Percentiles rank a stretch among this genome's conserved stretches.
Evolutionary conservation across 140 eudicot species (phyloP).

Genomic region (Stevia rebaudiana): DNA sequence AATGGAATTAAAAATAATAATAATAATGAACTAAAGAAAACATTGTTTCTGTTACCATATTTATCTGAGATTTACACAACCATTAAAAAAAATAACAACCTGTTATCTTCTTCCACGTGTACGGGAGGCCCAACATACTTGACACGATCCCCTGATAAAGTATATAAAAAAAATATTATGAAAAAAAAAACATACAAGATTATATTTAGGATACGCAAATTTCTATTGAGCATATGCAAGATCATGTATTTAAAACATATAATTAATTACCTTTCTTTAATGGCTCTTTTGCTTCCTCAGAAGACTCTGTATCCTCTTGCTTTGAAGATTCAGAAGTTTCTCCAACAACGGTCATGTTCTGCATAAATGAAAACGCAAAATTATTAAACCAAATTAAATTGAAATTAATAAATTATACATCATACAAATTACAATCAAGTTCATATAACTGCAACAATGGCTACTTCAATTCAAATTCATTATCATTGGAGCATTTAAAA

Average conservation of each 20-base stretch:
- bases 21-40: not conserved
- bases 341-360: conserved; percentile 71
- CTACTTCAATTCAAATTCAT: not conserved
- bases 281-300: conserved; percentile 47
- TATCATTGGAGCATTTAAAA: not conserved
- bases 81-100: conserved; percentile 35
- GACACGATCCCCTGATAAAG: conserved; percentile 78
- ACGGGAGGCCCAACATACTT: conserved; percentile 71
- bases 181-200: not conserved
- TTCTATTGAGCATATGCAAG: not conserved
- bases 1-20: too few species aligned
- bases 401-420: not conserved
- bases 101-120: conserved; percentile 48
- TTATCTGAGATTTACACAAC: conserved; percentile 8
- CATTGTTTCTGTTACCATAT: conserved; percentile 7
- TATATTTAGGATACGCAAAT: not conserved
- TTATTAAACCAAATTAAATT: not conserved
- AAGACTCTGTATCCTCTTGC: conserved; percentile 39
- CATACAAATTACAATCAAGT: too few species aligned
- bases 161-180: not conserved
- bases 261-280: conserved; percentile 62
- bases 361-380: conserved; percentile 20
- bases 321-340: conserved; percentile 60
- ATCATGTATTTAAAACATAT: not conserved
- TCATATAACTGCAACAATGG: not conserved